Evolutionary conservation across 805 yeast genomes (phyloP).

Genomic region (Cyberlindnera maritima): DNA sequence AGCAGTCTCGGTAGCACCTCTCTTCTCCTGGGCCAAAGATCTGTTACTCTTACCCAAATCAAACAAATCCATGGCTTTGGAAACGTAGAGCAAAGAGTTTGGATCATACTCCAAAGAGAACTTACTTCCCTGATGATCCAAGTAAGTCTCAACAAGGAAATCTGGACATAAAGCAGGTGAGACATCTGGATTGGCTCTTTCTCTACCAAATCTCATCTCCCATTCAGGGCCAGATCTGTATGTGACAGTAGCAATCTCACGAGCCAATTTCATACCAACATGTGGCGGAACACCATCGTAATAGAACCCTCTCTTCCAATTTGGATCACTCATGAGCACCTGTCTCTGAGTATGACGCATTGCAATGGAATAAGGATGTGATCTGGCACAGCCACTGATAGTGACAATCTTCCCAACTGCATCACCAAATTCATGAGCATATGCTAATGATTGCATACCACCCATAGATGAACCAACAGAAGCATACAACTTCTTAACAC

Average conservation of each 20-base stretch:
- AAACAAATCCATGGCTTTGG: slow-evolving; percentile 93
- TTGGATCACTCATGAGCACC: slow-evolving; percentile 90
- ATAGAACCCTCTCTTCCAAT: slow-evolving; percentile 90
- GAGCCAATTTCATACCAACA: slow-evolving; percentile 89
- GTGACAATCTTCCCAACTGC: slow-evolving; percentile 69
- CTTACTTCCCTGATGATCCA: slow-evolving; percentile 94
- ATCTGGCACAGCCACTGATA: slow-evolving; percentile 91
- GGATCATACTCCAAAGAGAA: slow-evolving; percentile 90
- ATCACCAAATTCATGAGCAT: slow-evolving; percentile 78
- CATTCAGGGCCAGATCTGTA: slow-evolving; percentile 96
- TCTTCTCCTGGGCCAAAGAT: slow-evolving; percentile 44
- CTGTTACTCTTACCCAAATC: slow-evolving; percentile 62
- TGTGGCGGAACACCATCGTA: slow-evolving; percentile 85
- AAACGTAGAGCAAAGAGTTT: slow-evolving; percentile 79
- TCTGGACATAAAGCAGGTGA: slow-evolving; percentile 93
- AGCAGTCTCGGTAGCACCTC: slow-evolving; percentile 32
- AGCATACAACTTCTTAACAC: slow-evolving; percentile 65
- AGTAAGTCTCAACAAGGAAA: slow-evolving; percentile 84
- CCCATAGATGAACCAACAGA: slow-evolving; percentile 94
- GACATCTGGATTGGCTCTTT: slow-evolving; percentile 72
- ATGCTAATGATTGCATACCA: slow-evolving; percentile 96
- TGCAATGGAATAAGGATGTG: slow-evolving; percentile 93
- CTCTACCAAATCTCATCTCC: slow-evolving; percentile 90
- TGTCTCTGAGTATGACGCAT: slow-evolving; percentile 92
- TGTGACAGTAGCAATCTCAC: slow-evolving; percentile 92